phyloP scores from a whole-genome alignment of 768 basidiomycete genomes.

The Agrocybe pediades region DNA sequence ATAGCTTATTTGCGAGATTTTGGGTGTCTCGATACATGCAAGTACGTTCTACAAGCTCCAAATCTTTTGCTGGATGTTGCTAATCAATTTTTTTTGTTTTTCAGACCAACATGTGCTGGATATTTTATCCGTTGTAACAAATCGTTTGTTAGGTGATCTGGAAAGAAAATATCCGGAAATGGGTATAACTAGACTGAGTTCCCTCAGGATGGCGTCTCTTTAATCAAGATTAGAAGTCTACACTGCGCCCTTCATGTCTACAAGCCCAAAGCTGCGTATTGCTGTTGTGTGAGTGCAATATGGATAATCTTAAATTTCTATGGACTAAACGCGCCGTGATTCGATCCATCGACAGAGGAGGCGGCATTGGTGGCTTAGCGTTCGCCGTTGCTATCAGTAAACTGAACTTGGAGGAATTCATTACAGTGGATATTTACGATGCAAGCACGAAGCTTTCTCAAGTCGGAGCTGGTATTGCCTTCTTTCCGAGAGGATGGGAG shows the following conservation, averaged over 20 bases:
- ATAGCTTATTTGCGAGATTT: too few relatives aligned
- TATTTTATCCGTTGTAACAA: too few relatives aligned
- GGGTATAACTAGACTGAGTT: neutral
- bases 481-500: slow-evolving; percentile 42
- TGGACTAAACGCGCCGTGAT: too few relatives aligned
- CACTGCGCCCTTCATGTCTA: neutral
- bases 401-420: slow-evolving; percentile 17
- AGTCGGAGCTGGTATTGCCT: slow-evolving; percentile 44
- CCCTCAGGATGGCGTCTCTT: neutral
- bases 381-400: slow-evolving; percentile 19
- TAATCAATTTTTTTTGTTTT: too few relatives aligned
- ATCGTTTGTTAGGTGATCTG: neutral
- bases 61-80: too few relatives aligned
- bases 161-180: neutral
- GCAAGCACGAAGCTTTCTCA: slow-evolving; percentile 38
- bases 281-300: neutral
- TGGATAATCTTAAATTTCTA: too few relatives aligned
- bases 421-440: slow-evolving; percentile 45
- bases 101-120: too few relatives aligned
- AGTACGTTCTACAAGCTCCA: too few relatives aligned
- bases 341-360: slow-evolving; percentile 6
- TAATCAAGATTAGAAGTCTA: neutral
- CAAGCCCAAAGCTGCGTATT: neutral
- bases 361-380: slow-evolving; percentile 19
- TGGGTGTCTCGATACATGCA: too few relatives aligned